These are phyloP conservation scores for Dactylellina sp. DNA, from an alignment of 2,329 filamentous ascomycete species.

Conservation along the genomic window DNA sequence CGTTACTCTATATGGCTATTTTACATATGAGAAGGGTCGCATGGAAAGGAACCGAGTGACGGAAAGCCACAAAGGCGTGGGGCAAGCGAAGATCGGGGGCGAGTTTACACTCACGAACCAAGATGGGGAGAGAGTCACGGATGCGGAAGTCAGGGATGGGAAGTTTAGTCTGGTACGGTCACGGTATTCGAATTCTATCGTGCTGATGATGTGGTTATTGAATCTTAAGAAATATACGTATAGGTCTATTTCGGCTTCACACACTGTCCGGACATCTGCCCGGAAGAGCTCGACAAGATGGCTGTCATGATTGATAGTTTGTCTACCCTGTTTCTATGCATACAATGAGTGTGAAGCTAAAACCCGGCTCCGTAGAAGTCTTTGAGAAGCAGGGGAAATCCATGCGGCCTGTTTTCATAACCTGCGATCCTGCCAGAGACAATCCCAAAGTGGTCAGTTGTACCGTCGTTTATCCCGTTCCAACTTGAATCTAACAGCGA, in stretches of 20 bases:
- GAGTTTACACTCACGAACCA: conserved; percentile 85
- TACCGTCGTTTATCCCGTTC: not conserved
- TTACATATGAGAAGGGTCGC: conserved; percentile 90
- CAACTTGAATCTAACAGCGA: no score
- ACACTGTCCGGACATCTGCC: conserved; percentile 98
- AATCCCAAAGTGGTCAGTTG: conserved; percentile 76
- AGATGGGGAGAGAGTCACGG: conserved; percentile 80
- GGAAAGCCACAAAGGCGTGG: conserved; percentile 91
- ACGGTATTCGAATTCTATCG: not conserved
- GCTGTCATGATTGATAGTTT: conserved; percentile 84
- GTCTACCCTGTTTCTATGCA: conserved; percentile 3
- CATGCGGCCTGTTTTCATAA: conserved; percentile 87
- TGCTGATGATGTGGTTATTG: not conserved
- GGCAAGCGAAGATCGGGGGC: conserved; percentile 91
- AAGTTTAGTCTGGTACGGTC: conserved; percentile 76
- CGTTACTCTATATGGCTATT: conserved; percentile 84
- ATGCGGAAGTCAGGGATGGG: conserved; percentile 80
- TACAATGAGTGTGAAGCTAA: not conserved
- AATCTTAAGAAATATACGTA: conserved; percentile 31
- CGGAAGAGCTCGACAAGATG: conserved; percentile 99
- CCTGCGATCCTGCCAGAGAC: conserved; percentile 93
- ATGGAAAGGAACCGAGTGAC: conserved; percentile 89
- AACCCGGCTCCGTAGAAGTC: conserved; percentile 56
- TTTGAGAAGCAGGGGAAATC: conserved; percentile 59
- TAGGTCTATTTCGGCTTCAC: conserved; percentile 98